Evolutionary conservation across 2,329 filamentous ascomycete genomes (phyloP), one percentile per base, ranked within the genome.

Genomic region (Neodidymelliopsis sp.): DNA sequence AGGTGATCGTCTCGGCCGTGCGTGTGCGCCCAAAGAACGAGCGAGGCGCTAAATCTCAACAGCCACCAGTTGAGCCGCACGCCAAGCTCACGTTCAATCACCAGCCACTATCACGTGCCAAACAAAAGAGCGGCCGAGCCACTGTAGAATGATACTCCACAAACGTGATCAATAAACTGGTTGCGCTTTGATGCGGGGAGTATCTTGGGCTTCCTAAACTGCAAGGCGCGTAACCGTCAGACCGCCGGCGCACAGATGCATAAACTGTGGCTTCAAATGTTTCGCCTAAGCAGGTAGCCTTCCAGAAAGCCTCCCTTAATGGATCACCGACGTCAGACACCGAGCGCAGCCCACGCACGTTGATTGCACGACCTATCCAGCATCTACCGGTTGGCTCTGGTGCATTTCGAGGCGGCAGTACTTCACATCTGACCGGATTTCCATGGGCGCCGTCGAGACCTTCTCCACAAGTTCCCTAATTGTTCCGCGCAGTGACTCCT

Each of bases 1-100:
- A 49, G 25, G 13, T 18, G 13, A 25, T 49, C 30, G 54, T 46
- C 59, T 59, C 54, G 55, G 54, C 57, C 36, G 42, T 27, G 38
- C 45, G 41, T 56, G 43, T 47, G 51, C 48, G 43, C 23, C 30
- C 42, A 35, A 30, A 30, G 46, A 54, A 56, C 16, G 35, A 49
- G 52, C 41, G 37, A 52, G 31, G 20, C 49, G 42, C 49, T 52
- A 52, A 42, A 16, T 13, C 28, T 12, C 12, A 16, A 22, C 33
- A 34, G 40, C 34, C 46, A 31, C 35, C 7, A 19, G 11, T 31
- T 40, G 47, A 50, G 47, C 47, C 47, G 36, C 47, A 50, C 37
- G 47, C 47, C 46, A 49, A 42, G 45, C 10, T 20, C 13, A 33
- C n/a, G 19, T 7, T 25, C 15, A 10, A 12, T 29, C 18, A 33